Evolutionary conservation across 139 green algal genomes (phyloP), one percentile per base, ranked within the genome.

Genomic region (Picochlorum sp.): DNA sequence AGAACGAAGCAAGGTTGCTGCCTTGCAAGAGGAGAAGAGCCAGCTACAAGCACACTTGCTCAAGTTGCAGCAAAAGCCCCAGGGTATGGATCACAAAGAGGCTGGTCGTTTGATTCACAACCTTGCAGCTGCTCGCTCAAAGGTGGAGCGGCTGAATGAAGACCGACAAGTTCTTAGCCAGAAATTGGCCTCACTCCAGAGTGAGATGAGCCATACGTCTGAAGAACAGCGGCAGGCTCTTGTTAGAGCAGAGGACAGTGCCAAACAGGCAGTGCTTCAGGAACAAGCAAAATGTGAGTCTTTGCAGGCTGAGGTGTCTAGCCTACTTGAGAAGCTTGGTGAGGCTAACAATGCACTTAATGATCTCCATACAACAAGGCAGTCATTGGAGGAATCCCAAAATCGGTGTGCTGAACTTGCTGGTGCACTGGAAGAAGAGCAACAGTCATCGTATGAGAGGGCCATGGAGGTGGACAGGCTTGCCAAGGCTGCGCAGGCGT

Each of bases 31-130:
- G 13, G 58, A 65, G 20, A 65, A 65, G 58, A 45, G 20, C 23
- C n/a, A 57, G 58, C 28, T 65, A 8, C 58, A 65, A 14, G 57
- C 58, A 28, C 58, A 65, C 14, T 23, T 65, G 58, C 23, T 65
- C 13, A 31, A 28, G 21, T 28, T 31, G 23, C 58, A 52, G 8
- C 38, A 75, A 62, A 56, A 67, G 26, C 58, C 58, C 6, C 18
- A 51, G 11, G 58, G 58, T 8, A 16, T 65, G 41, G 58, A 65
- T 57, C 58, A 21, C 15, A 31, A 65, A 14, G n/a, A 65, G n/a
- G 13, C 57, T 52, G 44, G 58, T 52, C n/a, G 13, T 21, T 26
- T 65, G 20, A 31, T 65, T 28, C n/a, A 65, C 15, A 23, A 55
- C 6, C 23, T 65, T 18, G 58, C 58, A 65, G 13, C 13, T 28